phyloP scores from a whole-genome alignment of 176 grass and related monocot species.

The Secale cereale region DNA sequence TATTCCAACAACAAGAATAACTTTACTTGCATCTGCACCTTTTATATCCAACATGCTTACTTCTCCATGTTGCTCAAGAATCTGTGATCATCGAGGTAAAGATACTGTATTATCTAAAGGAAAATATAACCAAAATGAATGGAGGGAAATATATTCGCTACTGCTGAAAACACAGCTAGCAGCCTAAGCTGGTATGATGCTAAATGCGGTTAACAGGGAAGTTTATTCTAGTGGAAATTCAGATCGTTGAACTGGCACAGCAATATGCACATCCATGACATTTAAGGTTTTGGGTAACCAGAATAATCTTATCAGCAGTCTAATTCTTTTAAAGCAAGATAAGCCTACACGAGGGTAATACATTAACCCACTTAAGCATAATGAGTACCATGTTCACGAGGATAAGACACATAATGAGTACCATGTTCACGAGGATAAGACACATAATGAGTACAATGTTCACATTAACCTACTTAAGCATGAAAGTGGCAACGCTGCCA shows the following conservation, averaged over 20 bases:
- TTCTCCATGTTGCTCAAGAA: slow-evolving; percentile 94
- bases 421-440: neutral
- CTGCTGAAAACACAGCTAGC: neutral
- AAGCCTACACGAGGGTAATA: neutral
- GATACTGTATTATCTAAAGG: slow-evolving; percentile 8
- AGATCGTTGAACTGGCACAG: slow-evolving; percentile 9
- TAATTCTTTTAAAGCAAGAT: neutral
- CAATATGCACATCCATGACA: neutral
- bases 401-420: slow-evolving; percentile 16
- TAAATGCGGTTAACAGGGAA: neutral
- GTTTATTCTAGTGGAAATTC: slow-evolving; percentile 18
- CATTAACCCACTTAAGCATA: no score
- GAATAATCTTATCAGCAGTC: neutral
- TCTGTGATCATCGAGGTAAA: slow-evolving; percentile 38
- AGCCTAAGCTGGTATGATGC: neutral
- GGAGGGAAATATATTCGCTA: neutral
- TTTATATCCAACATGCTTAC: slow-evolving; percentile 99
- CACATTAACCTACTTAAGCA: neutral
- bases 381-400: neutral
- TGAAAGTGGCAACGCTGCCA: no score
- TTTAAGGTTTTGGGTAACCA: slow-evolving; percentile 10
- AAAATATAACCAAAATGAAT: neutral
- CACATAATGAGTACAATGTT: neutral
- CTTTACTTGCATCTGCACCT: slow-evolving; percentile 99
- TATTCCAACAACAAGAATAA: slow-evolving; percentile 98